Evolutionary conservation across 2,329 filamentous ascomycete genomes (phyloP), one percentile per base, ranked within the genome.

Genomic region (Zymoseptoria tritici): DNA sequence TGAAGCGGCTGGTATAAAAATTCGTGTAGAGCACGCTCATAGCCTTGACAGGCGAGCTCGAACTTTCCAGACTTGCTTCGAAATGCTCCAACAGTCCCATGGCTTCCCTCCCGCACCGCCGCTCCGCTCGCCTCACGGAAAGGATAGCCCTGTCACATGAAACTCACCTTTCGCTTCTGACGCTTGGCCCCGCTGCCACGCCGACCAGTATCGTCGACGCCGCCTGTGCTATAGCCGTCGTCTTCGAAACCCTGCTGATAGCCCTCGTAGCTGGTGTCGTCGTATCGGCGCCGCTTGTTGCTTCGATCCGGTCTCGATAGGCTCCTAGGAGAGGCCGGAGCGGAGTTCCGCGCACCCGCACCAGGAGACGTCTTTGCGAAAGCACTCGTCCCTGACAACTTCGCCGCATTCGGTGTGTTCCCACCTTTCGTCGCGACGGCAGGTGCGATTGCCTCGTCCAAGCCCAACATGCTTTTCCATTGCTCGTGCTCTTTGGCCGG

Each of bases 261-360:
- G 50, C 89, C 88, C 68, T 88, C 85, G 69, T 83, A 92, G 68
- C 86, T 89, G 67, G 80, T 83, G 64, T 92, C 89, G 49, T 86
- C 85, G 70, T 91, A 92, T 63, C 85, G 83, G 54, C 89, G 82
- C 79, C 91, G 91, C 77, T 88, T 90, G 62, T 83, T 81, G 58
- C 80, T 78, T 54, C 89, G 81, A 66, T 86, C 85, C 36, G 87
- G 84, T 57, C 88, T 80, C 9, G 76, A 74, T 58, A 83, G 80
- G 57, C 70, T 67, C n/a, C 70, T 70, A n/a, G 73, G 71, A 7
- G 73, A 72, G 8, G 74, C 66, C 8, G 73, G 75, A 46, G 72
- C 74, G 26, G 75, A 70, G 46, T 57, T 62, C 16, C 69, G 63
- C 42, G 64, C 56, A 13, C 52, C 57, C 24, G 58, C 55, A n/a